phyloP scores from a whole-genome alignment of 306 rosid genomes.

The Mimosa bimucronata region DNA sequence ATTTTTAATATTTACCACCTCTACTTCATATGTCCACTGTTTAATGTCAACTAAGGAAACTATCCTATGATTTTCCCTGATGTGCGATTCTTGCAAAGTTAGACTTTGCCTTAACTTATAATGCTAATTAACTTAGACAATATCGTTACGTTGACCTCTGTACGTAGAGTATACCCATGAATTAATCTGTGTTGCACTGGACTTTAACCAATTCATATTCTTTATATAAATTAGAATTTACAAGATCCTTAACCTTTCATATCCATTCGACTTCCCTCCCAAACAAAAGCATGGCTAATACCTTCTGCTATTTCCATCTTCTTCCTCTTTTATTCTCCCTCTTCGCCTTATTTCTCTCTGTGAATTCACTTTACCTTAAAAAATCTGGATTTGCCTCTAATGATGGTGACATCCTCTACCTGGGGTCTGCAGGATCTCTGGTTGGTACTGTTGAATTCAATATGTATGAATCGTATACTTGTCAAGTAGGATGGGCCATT shows the following conservation, averaged over 20 bases:
- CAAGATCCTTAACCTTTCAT: background rate
- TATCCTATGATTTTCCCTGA: background rate
- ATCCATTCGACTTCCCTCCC: background rate
- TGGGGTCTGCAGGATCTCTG: conserved; percentile 38
- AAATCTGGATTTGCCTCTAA: conserved; percentile 16
- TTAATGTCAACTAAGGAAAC: background rate
- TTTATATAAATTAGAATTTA: background rate
- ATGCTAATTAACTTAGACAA: background rate
- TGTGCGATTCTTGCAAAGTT: background rate
- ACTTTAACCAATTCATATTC: background rate
- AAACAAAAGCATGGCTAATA: background rate
- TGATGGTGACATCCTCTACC: conserved; percentile 19
- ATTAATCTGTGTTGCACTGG: background rate
- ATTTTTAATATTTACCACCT: no score
- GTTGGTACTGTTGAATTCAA: conserved; percentile 16
- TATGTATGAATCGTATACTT: background rate
- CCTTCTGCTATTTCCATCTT: background rate
- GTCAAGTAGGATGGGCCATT: conserved; percentile 45
- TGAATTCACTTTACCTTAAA: conserved; percentile 21
- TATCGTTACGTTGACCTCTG: background rate
- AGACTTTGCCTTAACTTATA: background rate
- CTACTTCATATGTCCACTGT: background rate
- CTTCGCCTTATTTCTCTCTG: background rate
- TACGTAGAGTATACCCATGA: background rate
- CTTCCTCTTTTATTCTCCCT: background rate